These are phyloP conservation scores for Zizania latifolia DNA, from an alignment of 176 grass and related monocot species.

Conservation along the genomic window DNA sequence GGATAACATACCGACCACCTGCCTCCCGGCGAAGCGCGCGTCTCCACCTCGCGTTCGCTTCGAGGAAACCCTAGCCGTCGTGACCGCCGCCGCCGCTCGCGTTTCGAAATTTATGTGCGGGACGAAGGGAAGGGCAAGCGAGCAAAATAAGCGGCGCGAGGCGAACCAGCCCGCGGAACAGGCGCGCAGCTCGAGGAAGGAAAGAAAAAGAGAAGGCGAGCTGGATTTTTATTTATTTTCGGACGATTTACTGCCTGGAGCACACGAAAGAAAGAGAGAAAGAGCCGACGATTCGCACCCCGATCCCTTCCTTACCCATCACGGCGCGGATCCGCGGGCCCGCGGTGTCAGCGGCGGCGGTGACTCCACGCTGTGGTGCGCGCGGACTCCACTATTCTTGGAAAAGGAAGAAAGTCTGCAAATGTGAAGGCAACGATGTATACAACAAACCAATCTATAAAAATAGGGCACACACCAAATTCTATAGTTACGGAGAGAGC, in stretches of 20 bases:
- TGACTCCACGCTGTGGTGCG: background rate
- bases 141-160: conserved; percentile 35
- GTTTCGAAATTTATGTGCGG: conserved; percentile 26
- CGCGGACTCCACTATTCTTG: conserved; percentile 32
- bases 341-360: background rate
- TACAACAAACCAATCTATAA: no score
- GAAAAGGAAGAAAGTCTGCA: conserved; percentile 52
- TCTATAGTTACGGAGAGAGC: no score
- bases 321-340: background rate
- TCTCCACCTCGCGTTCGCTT: background rate
- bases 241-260: background rate
- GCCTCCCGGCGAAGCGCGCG: background rate
- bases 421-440: no score
- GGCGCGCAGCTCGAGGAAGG: background rate
- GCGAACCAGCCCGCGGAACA: conserved; percentile 27
- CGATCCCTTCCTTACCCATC: conserved; percentile 15
- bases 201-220: background rate
- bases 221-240: conserved; percentile 7
- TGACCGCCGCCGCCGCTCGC: conserved; percentile 4
- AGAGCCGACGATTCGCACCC: background rate
- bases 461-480: no score
- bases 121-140: background rate
- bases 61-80: conserved; percentile 50
- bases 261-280: conserved; percentile 27
- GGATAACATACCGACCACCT: conserved; percentile 1